A percentile compares a stretch with the other conserved stretches of the same genome.
Conservation (phyloP, 1,284 basidiomycete species). For the Tilletiaria anomala region DNA sequence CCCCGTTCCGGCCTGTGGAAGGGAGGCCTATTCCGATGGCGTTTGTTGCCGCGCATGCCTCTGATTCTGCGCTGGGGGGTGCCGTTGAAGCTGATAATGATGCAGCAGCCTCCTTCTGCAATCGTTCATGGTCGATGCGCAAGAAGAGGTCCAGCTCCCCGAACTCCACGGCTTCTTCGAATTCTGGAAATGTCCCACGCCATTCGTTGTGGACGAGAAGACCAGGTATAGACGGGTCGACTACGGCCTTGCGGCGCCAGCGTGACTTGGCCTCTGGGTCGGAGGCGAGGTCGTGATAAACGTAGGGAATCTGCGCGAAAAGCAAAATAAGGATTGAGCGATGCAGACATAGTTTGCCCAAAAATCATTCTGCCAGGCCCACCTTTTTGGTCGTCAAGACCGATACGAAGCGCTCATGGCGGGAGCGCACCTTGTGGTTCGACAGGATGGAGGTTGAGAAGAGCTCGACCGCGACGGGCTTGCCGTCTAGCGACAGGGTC, state of each 20-base stretch:
- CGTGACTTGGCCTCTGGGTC: conserved; percentile 34
- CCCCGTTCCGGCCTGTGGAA: neutral
- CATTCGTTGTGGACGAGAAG: conserved; percentile 38
- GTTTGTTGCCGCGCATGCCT: conserved; percentile 1
- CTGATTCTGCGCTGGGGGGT: conserved; percentile 1
- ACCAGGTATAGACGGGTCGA: conserved; percentile 30
- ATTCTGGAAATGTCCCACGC: conserved; percentile 36
- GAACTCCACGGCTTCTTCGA: conserved; percentile 37
- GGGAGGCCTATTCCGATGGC: neutral
- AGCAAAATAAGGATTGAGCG: neutral
- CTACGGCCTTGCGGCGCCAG: conserved; percentile 31
- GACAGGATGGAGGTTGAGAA: conserved; percentile 38
- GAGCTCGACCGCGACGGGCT: conserved; percentile 23
- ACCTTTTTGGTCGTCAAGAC: conserved; percentile 27
- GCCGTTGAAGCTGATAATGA: neutral
- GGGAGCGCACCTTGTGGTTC: conserved; percentile 28
- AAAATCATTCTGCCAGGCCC: too few species aligned
- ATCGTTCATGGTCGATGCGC: conserved; percentile 9
- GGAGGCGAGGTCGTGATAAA: conserved; percentile 34
- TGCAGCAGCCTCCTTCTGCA: conserved; percentile 2
- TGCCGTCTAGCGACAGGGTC: neutral
- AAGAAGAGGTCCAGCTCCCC: conserved; percentile 35
- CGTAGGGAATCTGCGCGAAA: conserved; percentile 19
- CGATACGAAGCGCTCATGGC: conserved; percentile 32
- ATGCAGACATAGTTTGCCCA: neutral